These are phyloP conservation scores for Gracilaria domingensis DNA, from an alignment of 23 red algal genomes.

Conservation along the genomic window DNA sequence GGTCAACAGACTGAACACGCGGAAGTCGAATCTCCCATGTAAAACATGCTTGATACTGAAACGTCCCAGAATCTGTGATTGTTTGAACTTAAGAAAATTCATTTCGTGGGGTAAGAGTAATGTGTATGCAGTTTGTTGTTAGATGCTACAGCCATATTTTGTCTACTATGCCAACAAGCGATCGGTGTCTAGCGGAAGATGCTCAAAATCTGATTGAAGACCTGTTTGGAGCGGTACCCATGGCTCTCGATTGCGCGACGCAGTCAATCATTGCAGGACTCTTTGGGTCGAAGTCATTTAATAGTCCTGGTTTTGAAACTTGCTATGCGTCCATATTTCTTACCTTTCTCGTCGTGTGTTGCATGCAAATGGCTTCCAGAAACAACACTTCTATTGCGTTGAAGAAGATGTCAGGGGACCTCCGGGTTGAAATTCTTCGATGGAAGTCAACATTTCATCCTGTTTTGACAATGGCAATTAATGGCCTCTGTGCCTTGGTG, in stretches of 20 bases:
- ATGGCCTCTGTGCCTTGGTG: conserved; percentile 27
- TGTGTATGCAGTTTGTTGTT: conserved; percentile 44
- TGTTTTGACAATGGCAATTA: conserved; percentile 2
- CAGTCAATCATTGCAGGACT: neutral
- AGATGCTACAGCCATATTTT: conserved; percentile 40
- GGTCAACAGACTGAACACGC: neutral
- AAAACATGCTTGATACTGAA: neutral
- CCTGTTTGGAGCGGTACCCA: neutral
- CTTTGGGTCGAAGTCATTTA: conserved; percentile 28
- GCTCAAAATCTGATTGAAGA: neutral
- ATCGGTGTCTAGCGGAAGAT: neutral
- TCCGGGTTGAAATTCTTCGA: neutral
- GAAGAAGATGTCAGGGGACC: neutral
- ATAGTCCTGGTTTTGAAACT: conserved; percentile 26
- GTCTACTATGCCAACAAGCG: neutral
- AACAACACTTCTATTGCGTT: neutral
- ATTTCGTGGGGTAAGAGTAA: neutral
- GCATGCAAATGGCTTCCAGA: neutral
- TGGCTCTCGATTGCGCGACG: neutral
- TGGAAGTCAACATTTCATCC: conserved; percentile 11
- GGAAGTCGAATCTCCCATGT: neutral
- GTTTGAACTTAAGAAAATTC: conserved; percentile 41
- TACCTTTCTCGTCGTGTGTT: conserved; percentile 20
- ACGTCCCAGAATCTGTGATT: neutral
- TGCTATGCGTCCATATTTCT: conserved; percentile 39